Evolutionary conservation across 2,329 filamentous ascomycete genomes (phyloP), one percentile per base, ranked within the genome.

Genomic region (Venturia oleaginea): DNA sequence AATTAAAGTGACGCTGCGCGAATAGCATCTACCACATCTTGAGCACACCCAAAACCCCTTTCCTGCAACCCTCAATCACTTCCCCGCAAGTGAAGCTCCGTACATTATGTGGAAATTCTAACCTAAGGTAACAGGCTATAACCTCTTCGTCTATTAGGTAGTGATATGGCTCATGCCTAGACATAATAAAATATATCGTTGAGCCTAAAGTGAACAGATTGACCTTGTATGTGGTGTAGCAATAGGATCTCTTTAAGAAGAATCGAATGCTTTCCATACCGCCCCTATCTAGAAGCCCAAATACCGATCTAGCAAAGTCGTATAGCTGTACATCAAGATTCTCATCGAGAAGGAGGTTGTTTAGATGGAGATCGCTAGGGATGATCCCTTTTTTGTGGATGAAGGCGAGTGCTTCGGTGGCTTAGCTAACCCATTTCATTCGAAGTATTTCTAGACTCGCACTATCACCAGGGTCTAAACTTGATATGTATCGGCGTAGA

Each of bases 361-460:
- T 73, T 2, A 75, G 75, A 66, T 73, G 72, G 32, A 78, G 68
- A 66, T 79, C 75, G 68, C 72, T 75, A 66, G 78, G 76, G 65
- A 78, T 72, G 17, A 77, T 70, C n/a, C 69, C 67, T 65, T 71
- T 71, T 11, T 66, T 69, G 70, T 79, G 77, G 40, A 78, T 63
- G 51, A 74, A 68, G 54, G 67, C 67, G 32, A 78, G 63, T 6
- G 70, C 75, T 67, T 76, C 70, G 15, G 66, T 60, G 42, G 66
- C 66, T 65, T 68, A 63, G 42, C 42, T n/a, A 24, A 42, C 43
- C 66, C 67, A 68, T 61, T 65, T 68, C 63, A 38, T 19, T 51
- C 64, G 65, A 27, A 59, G 62, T 37, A 57, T 62, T 13, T 64
- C 17, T n/a, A 66, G 43, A 63, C 68, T 68, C 37, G 17, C 61